A percentile compares a stretch with the other conserved stretches of the same genome.
These are phyloP conservation scores for Haplosporangium sp. DNA, from an alignment of 371 early-diverging fungal species.

Conservation along the genomic window DNA sequence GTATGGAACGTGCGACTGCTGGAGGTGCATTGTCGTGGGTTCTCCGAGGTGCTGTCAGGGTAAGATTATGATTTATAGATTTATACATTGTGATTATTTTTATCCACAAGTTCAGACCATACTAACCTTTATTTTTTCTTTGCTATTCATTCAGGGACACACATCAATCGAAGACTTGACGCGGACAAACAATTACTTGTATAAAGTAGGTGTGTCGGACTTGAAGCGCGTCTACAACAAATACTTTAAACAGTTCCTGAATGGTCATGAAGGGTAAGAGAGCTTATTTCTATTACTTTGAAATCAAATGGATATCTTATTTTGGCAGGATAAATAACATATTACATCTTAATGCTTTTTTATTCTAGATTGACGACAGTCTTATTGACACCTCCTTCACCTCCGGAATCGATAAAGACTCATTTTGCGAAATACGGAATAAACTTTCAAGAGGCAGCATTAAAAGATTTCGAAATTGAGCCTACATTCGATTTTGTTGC, in stretches of 20 bases:
- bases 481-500: slow-evolving; percentile 39
- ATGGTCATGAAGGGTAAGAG: slow-evolving; percentile 45
- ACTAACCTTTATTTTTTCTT: background rate
- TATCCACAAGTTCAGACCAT: too few relatives aligned
- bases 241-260: slow-evolving; percentile 66
- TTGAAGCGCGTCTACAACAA: slow-evolving; percentile 59
- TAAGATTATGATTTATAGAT: slow-evolving; percentile 21
- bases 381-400: slow-evolving; percentile 49
- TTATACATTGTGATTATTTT: too few relatives aligned
- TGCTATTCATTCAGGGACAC: slow-evolving; percentile 25
- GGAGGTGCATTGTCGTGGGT: slow-evolving; percentile 60
- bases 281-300: background rate
- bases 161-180: slow-evolving; percentile 35
- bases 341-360: background rate
- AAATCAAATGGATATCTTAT: too few relatives aligned
- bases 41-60: slow-evolving; percentile 60
- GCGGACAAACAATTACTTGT: slow-evolving; percentile 47
- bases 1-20: slow-evolving; percentile 60
- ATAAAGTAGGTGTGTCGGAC: slow-evolving; percentile 60
- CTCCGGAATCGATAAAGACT: slow-evolving; percentile 51
- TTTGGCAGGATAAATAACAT: too few relatives aligned
- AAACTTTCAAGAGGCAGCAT: slow-evolving; percentile 39
- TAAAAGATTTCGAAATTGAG: slow-evolving; percentile 53
- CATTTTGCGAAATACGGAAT: slow-evolving; percentile 52
- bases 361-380: slow-evolving; percentile 41